Conservation (phyloP, 164 flowering plant genomes). For the Aristolochia fimbriata region DNA sequence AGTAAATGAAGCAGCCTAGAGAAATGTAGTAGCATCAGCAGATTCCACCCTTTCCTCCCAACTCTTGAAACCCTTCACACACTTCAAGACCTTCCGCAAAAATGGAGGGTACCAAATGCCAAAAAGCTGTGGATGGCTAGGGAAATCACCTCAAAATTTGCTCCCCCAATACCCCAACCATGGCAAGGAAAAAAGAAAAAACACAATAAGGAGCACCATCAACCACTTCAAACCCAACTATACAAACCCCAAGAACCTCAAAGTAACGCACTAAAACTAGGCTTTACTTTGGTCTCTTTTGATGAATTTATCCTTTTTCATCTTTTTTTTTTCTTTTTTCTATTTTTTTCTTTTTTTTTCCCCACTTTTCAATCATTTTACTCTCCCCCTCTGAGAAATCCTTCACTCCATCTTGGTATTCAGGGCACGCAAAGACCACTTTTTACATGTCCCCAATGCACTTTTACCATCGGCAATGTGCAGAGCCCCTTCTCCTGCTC, state of each 20-base stretch:
- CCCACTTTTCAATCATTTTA: constrained; percentile 1
- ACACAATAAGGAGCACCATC: constrained; percentile 10
- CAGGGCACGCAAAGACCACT: background rate
- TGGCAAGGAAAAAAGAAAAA: constrained; percentile 10
- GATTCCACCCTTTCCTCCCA: constrained; percentile 3
- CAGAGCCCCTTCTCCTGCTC: background rate
- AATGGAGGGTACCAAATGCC: background rate
- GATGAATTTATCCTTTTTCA: background rate
- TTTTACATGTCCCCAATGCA: constrained; percentile 1
- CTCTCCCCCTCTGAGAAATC: constrained; percentile 1
- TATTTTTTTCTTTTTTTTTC: constrained; percentile 4
- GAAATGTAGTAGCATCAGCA: constrained; percentile 8
- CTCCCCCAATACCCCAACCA: constrained; percentile 16
- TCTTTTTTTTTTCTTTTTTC: constrained; percentile 3
- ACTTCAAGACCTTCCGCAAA: background rate
- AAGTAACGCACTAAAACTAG: constrained; percentile 8
- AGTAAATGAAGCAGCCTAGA: background rate
- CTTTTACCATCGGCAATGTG: background rate
- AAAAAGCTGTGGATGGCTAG: constrained; percentile 1
- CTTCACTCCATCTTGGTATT: background rate
- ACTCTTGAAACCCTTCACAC: background rate
- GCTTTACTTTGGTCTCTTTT: constrained; percentile 5
- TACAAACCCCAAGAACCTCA: constrained; percentile 23
- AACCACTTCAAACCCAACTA: constrained; percentile 24
- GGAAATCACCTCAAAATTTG: constrained; percentile 18